Conservation (phyloP, 2,329 filamentous ascomycete species). For the Paracorniculantispora psalliotae region DNA sequence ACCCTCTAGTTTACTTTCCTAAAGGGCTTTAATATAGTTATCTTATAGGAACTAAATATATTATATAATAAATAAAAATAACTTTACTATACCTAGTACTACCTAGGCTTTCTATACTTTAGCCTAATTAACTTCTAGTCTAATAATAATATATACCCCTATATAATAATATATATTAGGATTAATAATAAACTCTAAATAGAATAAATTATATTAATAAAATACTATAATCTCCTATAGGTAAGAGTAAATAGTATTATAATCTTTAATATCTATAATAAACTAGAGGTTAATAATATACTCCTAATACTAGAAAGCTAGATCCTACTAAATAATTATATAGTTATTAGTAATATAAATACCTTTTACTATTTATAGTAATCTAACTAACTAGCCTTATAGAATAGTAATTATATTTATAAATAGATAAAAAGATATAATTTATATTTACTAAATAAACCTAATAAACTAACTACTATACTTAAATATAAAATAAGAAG, state of each 20-base stretch:
- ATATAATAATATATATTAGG: conserved; percentile 1
- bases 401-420: not conserved
- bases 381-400: not conserved
- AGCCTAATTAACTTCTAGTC: not conserved
- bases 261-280: not conserved
- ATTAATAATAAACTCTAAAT: not conserved
- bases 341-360: not conserved
- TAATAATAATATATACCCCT: not conserved
- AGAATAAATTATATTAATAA: not conserved
- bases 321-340: not conserved
- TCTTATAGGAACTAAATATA: conserved; percentile 3
- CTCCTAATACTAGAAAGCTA: not conserved
- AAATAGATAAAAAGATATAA: not conserved
- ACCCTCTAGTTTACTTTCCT: conserved; percentile 2
- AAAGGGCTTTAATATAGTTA: conserved; percentile 3
- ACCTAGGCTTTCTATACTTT: conserved; percentile 4
- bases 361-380: not conserved
- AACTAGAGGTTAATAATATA: not conserved
- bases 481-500: not conserved
- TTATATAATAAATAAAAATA: not conserved
- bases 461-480: not conserved
- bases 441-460: not conserved
- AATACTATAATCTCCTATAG: not conserved
- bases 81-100: not conserved
- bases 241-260: not conserved